These are phyloP conservation scores for Citrus maxima DNA, from an alignment of 345 rosid genomes.

Conservation along the genomic window DNA sequence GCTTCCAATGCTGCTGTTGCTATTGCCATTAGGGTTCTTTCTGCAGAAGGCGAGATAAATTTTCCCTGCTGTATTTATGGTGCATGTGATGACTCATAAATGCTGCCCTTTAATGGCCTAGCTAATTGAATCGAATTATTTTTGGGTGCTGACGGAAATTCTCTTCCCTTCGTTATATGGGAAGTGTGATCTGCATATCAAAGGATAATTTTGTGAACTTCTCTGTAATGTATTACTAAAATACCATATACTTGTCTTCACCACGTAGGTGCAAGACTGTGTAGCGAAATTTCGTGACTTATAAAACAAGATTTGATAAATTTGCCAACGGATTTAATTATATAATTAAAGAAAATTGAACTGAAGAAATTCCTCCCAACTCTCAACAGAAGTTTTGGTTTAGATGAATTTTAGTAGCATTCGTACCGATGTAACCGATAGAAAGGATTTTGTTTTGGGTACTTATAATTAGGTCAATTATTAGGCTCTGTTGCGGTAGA, in stretches of 20 bases:
- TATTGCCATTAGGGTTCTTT: conserved; percentile 13
- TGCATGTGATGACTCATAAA: conserved; percentile 61
- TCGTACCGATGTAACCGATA: neutral
- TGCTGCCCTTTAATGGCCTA: conserved; percentile 28
- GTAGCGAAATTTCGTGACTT: too few species aligned
- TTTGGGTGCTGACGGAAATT: conserved; percentile 12
- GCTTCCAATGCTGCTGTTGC: neutral
- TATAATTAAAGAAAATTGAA: too few species aligned
- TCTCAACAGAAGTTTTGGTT: neutral
- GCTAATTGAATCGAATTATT: neutral
- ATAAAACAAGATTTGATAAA: too few species aligned
- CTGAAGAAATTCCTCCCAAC: neutral
- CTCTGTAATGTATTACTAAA: too few species aligned
- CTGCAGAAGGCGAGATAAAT: conserved; percentile 18
- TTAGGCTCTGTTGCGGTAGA: too few species aligned
- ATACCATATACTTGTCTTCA: too few species aligned
- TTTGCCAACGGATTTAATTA: too few species aligned
- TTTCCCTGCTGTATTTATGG: conserved; percentile 34
- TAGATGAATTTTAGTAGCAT: neutral
- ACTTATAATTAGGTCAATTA: neutral
- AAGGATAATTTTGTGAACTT: too few species aligned
- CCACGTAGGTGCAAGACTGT: too few species aligned
- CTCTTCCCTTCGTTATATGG: neutral
- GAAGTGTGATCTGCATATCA: too few species aligned
- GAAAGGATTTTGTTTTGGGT: neutral